Evolutionary conservation across 768 basidiomycete species (phyloP), one percentile per base, ranked within the genome.

Genomic region (Pulveroboletus ravenelii): DNA sequence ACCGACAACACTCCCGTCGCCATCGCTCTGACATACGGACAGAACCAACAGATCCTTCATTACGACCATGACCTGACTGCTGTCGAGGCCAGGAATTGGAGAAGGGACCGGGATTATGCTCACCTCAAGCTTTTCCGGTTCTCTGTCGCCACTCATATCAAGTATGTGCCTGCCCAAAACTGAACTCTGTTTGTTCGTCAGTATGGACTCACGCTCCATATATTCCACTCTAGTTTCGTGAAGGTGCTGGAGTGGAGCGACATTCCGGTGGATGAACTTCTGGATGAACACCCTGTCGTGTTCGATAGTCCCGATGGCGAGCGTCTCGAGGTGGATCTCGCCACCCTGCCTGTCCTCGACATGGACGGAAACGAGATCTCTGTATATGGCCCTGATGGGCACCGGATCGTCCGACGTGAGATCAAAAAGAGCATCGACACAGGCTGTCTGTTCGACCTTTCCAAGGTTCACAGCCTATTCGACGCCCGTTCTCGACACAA

Each of bases 121-220:
- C 50, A 50, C 23, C 41, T 51, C 50, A 27, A 23, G 2, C 44
- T 47, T 10, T 40, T 47, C 32, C 18, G 32, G 0, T 51, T 51
- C 18, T 51, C 45, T 1, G 6, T 51, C 4, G 39, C 50, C 0
- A 14, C 45, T 0, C 39, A 51, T 38, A 30, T 51, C 27, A 38
- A 18, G 37, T n/a, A n/a, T n/a, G n/a, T n/a, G n/a, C n/a, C n/a
- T n/a, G n/a, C n/a, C n/a, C n/a, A n/a, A n/a, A n/a, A n/a, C n/a
- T n/a, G n/a, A n/a, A n/a, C n/a, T n/a, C n/a, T n/a, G n/a, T n/a
- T n/a, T n/a, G n/a, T n/a, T n/a, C n/a, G n/a, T n/a, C n/a, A n/a
- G n/a, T n/a, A n/a, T n/a, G n/a, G n/a, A n/a, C n/a, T n/a, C n/a
- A n/a, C n/a, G n/a, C n/a, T n/a, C n/a, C n/a, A n/a, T n/a, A n/a